Evolutionary conservation across 192 early-diverging fungal species (phyloP), one percentile per base, ranked within the genome.

Genomic region (Gryganskiella cystojenkinii): DNA sequence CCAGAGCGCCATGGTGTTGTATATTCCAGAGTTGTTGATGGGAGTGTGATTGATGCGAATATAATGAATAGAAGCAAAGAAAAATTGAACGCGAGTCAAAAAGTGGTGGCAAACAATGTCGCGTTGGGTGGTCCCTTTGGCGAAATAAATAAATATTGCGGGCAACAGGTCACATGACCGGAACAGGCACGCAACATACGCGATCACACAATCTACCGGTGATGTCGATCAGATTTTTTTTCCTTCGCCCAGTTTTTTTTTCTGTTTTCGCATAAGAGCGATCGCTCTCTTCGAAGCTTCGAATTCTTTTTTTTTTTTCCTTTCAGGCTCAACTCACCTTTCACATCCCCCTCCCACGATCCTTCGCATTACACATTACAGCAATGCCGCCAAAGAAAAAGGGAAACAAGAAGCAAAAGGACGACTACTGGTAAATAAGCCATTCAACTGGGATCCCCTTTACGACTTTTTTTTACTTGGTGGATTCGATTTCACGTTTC

Each of bases 1-100:
- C 94, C 95, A 99, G 34, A 99, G 85, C 47, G 82, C 83, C 87
- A 88, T 91, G n/a, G 13, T 46, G 14, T 22, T 30, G 37, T 40
- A 13, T 40, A 13, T 40, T 5, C 7, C 13, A 54, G 46, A 64
- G 62, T 24, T 31, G 19, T 33, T 17, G 56, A 34, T n/a, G 10
- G 4, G 55, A 43, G n/a, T 51, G 33, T n/a, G n/a, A 24, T 30
- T 25, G 49, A 25, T 64, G 34, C n/a, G 52, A 11, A 15, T 34
- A 15, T 8, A 47, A 42, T 10, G 27, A 44, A 27, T 22, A 28
- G 19, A 54, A 25, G 24, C 44, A 42, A 60, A 69, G 8, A 60
- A 59, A 30, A 37, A 40, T 34, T 11, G 8, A 31, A 35, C 61
- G 61, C 61, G 61, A 25, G 17, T 63, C 31, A 20, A 11, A 52